Conservation (phyloP, 2,329 filamentous ascomycete genomes). For the Cladophialophora yegresii region DNA sequence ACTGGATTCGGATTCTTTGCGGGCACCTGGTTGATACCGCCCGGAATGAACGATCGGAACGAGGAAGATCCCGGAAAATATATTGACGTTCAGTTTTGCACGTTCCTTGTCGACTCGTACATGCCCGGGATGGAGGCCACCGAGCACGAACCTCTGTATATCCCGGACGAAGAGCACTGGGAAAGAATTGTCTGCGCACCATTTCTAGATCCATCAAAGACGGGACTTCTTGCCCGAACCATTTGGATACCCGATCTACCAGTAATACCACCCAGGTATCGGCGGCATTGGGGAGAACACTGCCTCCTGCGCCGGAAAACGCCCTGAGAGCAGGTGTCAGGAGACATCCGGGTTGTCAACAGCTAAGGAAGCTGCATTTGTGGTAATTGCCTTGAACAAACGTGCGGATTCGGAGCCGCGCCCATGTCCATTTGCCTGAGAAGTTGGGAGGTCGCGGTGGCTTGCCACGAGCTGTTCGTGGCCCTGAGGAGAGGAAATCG, state of each 20-base stretch:
- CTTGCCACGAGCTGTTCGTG: slow-evolving; percentile 11
- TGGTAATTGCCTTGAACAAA: slow-evolving; percentile 7
- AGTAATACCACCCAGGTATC: slow-evolving; percentile 68
- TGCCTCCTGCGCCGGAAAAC: slow-evolving; percentile 70
- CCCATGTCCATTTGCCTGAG: not conserved
- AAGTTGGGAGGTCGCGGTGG: slow-evolving; percentile 18
- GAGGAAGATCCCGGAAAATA: slow-evolving; percentile 86
- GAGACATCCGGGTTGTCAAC: slow-evolving; percentile 1
- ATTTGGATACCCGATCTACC: slow-evolving; percentile 77
- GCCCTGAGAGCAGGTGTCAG: slow-evolving; percentile 6
- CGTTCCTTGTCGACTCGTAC: slow-evolving; percentile 84
- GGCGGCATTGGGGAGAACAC: slow-evolving; percentile 82
- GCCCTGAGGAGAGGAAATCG: slow-evolving; percentile 12
- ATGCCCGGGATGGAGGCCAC: slow-evolving; percentile 65
- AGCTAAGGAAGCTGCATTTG: not conserved
- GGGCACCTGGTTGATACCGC: slow-evolving; percentile 79
- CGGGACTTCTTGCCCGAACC: slow-evolving; percentile 70
- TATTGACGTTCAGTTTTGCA: slow-evolving; percentile 69
- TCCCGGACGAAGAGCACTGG: slow-evolving; percentile 73
- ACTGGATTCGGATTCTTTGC: slow-evolving; percentile 71
- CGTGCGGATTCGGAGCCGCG: not conserved
- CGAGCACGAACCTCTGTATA: slow-evolving; percentile 75
- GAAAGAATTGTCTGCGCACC: slow-evolving; percentile 70
- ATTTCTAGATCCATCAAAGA: slow-evolving; percentile 79
- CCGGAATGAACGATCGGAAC: slow-evolving; percentile 90